phyloP scores from a whole-genome alignment of 495 filamentous ascomycete genomes.

The Lepidopterella palustris region DNA sequence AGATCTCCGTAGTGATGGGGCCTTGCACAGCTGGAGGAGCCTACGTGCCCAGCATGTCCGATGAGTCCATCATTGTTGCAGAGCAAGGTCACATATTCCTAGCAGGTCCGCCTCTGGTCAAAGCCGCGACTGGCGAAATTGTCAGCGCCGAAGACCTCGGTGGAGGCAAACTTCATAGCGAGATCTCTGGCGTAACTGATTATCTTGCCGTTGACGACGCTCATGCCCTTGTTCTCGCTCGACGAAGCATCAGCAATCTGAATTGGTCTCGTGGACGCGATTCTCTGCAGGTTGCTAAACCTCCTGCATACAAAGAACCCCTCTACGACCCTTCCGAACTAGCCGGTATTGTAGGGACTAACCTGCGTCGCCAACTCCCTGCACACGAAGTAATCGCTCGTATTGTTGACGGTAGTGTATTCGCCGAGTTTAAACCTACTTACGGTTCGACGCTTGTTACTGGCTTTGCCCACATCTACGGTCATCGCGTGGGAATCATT shows the following conservation, averaged over 20 bases:
- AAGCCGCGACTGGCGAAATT: conserved; percentile 91
- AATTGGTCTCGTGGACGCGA: conserved; percentile 59
- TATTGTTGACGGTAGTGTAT: conserved; percentile 84
- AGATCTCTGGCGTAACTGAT: conserved; percentile 90
- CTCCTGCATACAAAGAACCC: conserved; percentile 52
- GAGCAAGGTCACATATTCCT: conserved; percentile 96
- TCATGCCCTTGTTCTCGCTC: conserved; percentile 81
- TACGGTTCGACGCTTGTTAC: conserved; percentile 90
- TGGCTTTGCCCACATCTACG: conserved; percentile 86
- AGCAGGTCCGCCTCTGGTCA: conserved; percentile 89
- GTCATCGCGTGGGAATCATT: conserved; percentile 85
- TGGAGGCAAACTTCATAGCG: conserved; percentile 85
- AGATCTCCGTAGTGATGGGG: conserved; percentile 95
- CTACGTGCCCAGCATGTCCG: conserved; percentile 95
- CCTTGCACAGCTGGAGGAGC: conserved; percentile 95
- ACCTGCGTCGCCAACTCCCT: conserved; percentile 74
- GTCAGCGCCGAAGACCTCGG: conserved; percentile 91
- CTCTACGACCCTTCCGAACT: conserved; percentile 78
- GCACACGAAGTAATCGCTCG: conserved; percentile 89
- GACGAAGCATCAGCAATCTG: conserved; percentile 77
- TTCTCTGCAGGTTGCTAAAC: conserved; percentile 8
- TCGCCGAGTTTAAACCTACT: conserved; percentile 90
- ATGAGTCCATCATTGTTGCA: conserved; percentile 93
- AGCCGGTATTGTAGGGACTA: conserved; percentile 80
- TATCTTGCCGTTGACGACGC: conserved; percentile 93